Base-by-base conservation (phyloP, 1,284 basidiomycete genomes). In the Peniophora sp. region DNA sequence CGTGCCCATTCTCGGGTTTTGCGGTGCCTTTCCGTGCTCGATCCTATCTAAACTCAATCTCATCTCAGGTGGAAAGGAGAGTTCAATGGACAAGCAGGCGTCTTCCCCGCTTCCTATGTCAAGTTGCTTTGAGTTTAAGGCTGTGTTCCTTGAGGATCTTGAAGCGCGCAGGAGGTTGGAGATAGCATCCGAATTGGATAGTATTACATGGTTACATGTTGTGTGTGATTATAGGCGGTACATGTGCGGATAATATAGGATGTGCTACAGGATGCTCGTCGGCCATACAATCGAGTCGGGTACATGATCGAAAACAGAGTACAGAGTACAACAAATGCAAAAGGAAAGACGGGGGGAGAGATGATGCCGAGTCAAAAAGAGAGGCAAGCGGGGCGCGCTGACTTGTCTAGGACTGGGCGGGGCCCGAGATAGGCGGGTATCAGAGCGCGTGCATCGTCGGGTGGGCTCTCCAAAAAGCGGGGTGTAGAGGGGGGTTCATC, bases 41-140 rank as follows among this genome's bases (percentile, higher is more conserved):
- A 22, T 35, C n/a, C 15, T n/a, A n/a, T n/a, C n/a, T n/a, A n/a
- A 41, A 41, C 37, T 41, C n/a, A 41, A 41, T 41, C n/a, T n/a
- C 6, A 48, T 52, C 42, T 39, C 59, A 89, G 86, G 86, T 89
- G 86, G 86, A 85, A 78, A 6, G 87, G 83, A 10, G 79, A 84
- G 63, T 63, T 78, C 24, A 70, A 84, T 55, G 83, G 83, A 12
- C 75, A 68, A 59, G 71, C 72, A 47, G 86, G 87, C 3, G 65
- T 88, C 22, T 81, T 89, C 58, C 86, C 86, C 15, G 85, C 85
- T 8, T 76, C 85, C 20, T 89, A 89, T 66, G 85, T 85, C 58
- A 81, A 81, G 60, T 52, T 81, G 22, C 56, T 86, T 59, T 85
- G 68, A 66, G 50, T 50, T 24, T 32, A 5, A n/a, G n/a, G n/a